Evolutionary conservation across 2,329 filamentous ascomycete genomes (phyloP), one percentile per base, ranked within the genome.

Genomic region (Cercospora sp.): DNA sequence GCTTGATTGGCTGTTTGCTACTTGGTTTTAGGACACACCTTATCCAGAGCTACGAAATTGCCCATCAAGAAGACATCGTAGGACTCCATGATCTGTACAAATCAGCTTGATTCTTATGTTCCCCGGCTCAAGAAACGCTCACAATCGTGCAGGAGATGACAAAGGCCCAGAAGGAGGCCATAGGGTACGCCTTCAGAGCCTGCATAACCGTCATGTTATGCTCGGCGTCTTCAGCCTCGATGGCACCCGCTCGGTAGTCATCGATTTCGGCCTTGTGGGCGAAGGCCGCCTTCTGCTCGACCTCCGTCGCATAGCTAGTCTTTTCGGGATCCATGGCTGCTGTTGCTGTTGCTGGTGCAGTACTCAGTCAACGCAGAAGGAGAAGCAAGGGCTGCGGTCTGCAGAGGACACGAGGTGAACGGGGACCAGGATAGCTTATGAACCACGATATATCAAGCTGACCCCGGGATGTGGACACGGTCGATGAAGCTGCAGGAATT

Each of bases 51-150:
- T 51, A 89, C 78, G 77, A 89, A 89, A 67, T 86, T 84, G 60
- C 84, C 84, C 74, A 85, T 87, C 23, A 89, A 79, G 80, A 89
- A 89, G 69, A 89, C 84, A 76, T 83, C 83, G 81, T 88, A 89
- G 4, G 87, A 85, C 76, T 89, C 87, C 87, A 89, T 89, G 72
- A 88, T 87, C 87, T 89, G 74, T 58, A 69, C 23, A 69, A 62
- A 71, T 68, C 57, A 75, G 75, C 55, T 59, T 66, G 71, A 60
- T 57, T 26, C 70, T 70, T n/a, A 18, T 66, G 55, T 13, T 26
- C 3, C 18, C 31, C 2, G 13, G 20, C 30, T 10, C 12, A 60
- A 28, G 60, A 59, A n/a, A 55, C 5, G 70, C 85, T 80, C 77
- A 87, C 85, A 78, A 87, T 87, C 23, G 83, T 86, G 79, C 76